phyloP scores from a whole-genome alignment of 805 yeast genomes.

The Kluyveromyces siamensis region DNA sequence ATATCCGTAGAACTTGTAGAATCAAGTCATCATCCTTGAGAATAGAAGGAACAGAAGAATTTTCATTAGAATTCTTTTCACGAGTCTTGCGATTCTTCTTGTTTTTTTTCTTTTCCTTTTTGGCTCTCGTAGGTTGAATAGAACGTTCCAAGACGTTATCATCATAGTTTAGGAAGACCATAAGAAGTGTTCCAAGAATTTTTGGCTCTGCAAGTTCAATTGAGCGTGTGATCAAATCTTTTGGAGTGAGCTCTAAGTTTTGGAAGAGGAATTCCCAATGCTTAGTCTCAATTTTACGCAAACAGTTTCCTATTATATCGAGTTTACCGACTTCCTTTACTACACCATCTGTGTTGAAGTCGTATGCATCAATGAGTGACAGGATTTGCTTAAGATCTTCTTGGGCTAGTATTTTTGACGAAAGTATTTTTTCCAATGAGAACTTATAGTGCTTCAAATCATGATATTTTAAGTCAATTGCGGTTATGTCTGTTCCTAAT shows the following conservation, averaged over 20 bases:
- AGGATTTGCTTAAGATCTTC: conserved; percentile 17
- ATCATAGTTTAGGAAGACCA: conserved; percentile 27
- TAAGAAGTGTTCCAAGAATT: conserved; percentile 21
- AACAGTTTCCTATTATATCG: conserved; percentile 27
- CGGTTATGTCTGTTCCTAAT: conserved; percentile 7
- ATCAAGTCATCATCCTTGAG: conserved; percentile 25
- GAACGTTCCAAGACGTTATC: conserved; percentile 4
- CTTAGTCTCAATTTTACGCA: conserved; percentile 27
- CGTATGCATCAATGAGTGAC: conserved; percentile 13
- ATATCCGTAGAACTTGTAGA: conserved; percentile 21
- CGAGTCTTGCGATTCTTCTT: conserved; percentile 2
- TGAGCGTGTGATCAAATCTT: conserved; percentile 22
- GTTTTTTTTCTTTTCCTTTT: background rate
- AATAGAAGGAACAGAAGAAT: conserved; percentile 10
- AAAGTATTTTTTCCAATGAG: conserved; percentile 27
- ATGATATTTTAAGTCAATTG: conserved; percentile 17
- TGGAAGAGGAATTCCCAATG: conserved; percentile 25
- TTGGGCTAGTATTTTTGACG: conserved; percentile 17
- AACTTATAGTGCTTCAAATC: conserved; percentile 24
- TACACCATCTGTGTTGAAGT: conserved; percentile 2
- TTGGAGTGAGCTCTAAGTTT: conserved; percentile 22
- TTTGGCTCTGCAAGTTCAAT: conserved; percentile 25
- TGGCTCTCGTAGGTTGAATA: background rate
- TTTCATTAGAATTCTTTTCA: background rate
- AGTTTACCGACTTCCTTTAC: conserved; percentile 12